These are phyloP conservation scores for Cladosporium sp. DNA, from an alignment of 2,329 filamentous ascomycete genomes.

Conservation along the genomic window DNA sequence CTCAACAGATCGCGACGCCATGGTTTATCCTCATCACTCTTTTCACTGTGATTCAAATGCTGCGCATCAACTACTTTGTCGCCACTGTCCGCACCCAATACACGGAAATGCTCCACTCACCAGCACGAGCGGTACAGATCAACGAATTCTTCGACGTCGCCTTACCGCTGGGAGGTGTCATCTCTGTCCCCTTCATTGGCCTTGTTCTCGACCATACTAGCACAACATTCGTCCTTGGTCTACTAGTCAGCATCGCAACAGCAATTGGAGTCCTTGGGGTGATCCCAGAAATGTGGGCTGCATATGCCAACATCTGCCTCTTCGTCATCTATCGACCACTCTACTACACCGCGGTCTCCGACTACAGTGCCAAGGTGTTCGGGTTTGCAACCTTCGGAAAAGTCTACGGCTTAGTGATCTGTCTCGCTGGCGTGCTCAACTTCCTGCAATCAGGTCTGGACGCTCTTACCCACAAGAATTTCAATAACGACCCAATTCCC, in stretches of 20 bases:
- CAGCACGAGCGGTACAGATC: conserved; percentile 59
- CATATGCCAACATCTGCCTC: conserved; percentile 70
- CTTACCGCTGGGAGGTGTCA: conserved; percentile 73
- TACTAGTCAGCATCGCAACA: conserved; percentile 68
- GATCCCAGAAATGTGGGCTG: conserved; percentile 65
- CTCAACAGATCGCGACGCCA: conserved; percentile 69
- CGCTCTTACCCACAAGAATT: conserved; percentile 68
- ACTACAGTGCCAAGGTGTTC: conserved; percentile 88
- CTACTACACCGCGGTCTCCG: conserved; percentile 85
- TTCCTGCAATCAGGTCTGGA: conserved; percentile 80
- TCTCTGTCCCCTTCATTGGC: conserved; percentile 85
- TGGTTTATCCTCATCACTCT: conserved; percentile 83
- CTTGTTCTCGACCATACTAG: conserved; percentile 70
- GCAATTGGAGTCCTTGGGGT: conserved; percentile 72
- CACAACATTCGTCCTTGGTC: conserved; percentile 65
- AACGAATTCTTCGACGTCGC: conserved; percentile 87
- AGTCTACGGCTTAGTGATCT: conserved; percentile 90
- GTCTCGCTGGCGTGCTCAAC: conserved; percentile 76
- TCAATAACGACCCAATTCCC: conserved; percentile 67
- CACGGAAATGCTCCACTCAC: conserved; percentile 64
- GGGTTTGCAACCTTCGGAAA: conserved; percentile 88
- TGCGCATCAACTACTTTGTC: conserved; percentile 82
- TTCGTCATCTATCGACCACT: conserved; percentile 84
- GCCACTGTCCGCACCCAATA: conserved; percentile 83
- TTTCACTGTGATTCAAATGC: conserved; percentile 63